These are phyloP conservation scores for Irpex sp. DNA, from an alignment of 1,284 basidiomycete genomes.

Conservation along the genomic window DNA sequence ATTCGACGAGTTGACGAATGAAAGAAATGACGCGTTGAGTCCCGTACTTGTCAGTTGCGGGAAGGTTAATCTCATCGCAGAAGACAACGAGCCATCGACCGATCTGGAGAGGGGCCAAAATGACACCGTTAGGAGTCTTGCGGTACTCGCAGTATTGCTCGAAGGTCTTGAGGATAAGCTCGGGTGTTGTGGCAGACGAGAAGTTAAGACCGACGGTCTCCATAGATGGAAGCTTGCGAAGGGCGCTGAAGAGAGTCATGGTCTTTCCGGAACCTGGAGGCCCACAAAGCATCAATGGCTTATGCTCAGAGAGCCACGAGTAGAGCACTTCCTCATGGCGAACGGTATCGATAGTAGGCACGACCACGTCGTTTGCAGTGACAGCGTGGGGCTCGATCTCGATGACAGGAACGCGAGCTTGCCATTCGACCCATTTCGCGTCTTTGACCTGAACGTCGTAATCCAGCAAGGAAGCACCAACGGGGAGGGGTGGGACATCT, in stretches of 20 bases:
- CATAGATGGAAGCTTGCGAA: constrained; percentile 97
- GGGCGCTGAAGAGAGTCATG: constrained; percentile 99
- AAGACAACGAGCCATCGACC: constrained; percentile 99
- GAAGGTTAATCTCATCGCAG: constrained; percentile 99
- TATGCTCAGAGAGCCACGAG: constrained; percentile 98
- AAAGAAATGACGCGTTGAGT: constrained; percentile 99
- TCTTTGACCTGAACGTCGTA: constrained; percentile 88
- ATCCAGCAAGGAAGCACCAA: constrained; percentile 89
- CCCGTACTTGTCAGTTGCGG: constrained; percentile 96
- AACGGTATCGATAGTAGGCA: constrained; percentile 98
- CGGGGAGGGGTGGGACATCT: constrained; percentile 76
- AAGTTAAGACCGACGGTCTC: constrained; percentile 99
- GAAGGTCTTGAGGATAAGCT: constrained; percentile 97
- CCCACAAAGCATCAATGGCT: constrained; percentile 97
- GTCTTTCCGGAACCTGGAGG: constrained; percentile 99
- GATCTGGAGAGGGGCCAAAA: constrained; percentile 91
- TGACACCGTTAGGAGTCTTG: constrained; percentile 96
- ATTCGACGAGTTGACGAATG: constrained; percentile 95
- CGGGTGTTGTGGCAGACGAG: constrained; percentile 97
- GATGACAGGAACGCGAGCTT: constrained; percentile 87
- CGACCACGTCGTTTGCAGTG: constrained; percentile 93
- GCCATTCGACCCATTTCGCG: constrained; percentile 93
- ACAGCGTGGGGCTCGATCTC: constrained; percentile 98
- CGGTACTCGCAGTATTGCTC: constrained; percentile 99
- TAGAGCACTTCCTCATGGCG: constrained; percentile 98